phyloP scores from a whole-genome alignment of 2,329 filamentous ascomycete species.

The Cryphonectria naterciae region DNA sequence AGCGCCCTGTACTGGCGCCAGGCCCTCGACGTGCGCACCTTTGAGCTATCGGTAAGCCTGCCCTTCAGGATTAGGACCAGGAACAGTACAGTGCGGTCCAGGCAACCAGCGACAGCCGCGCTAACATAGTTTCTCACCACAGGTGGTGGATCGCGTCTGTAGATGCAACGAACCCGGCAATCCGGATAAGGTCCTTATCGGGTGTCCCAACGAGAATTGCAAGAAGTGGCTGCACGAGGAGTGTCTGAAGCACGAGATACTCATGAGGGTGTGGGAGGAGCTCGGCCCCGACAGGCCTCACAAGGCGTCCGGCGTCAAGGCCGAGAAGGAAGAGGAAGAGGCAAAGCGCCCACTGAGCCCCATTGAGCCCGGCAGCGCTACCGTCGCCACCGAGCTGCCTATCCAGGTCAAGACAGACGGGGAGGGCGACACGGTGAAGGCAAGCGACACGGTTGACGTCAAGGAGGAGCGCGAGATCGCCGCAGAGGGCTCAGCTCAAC shows the following conservation, averaged over 20 bases:
- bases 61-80: background rate
- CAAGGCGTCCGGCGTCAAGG: slow-evolving; percentile 38
- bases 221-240: slow-evolving; percentile 67
- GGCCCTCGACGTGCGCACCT: slow-evolving; percentile 60
- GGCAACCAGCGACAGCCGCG: background rate
- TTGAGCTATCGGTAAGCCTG: slow-evolving; percentile 61
- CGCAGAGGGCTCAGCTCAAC: slow-evolving; percentile 25
- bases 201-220: slow-evolving; percentile 59
- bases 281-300: slow-evolving; percentile 58
- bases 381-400: slow-evolving; percentile 53
- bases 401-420: slow-evolving; percentile 57
- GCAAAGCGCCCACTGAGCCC: slow-evolving; percentile 55
- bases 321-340: slow-evolving; percentile 47
- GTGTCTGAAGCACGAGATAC: slow-evolving; percentile 61
- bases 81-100: background rate
- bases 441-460: slow-evolving; percentile 42
- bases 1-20: slow-evolving; percentile 67
- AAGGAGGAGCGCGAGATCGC: slow-evolving; percentile 38
- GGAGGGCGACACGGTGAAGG: slow-evolving; percentile 41
- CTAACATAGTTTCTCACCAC: background rate
- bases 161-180: slow-evolving; percentile 64
- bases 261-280: slow-evolving; percentile 53
- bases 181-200: slow-evolving; percentile 62
- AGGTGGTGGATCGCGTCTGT: slow-evolving; percentile 61
- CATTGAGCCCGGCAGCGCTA: slow-evolving; percentile 51